Evolutionary conservation across 73 alveolate species (phyloP).

Genomic region (Paramecium biaurelia): DNA sequence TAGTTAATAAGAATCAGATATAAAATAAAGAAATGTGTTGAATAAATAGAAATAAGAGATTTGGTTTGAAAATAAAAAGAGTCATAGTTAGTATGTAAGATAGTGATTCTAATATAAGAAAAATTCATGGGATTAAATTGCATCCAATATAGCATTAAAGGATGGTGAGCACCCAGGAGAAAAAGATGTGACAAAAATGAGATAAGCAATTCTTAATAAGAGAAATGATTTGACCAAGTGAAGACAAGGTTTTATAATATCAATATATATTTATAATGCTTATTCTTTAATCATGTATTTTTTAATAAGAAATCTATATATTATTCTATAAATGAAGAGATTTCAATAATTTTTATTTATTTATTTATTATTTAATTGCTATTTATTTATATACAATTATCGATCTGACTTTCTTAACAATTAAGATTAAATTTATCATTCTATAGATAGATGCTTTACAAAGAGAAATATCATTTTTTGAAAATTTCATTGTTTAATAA

Average conservation of each 20-base stretch:
- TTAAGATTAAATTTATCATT: not conserved
- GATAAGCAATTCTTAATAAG: constrained; percentile 54
- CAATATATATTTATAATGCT: not conserved
- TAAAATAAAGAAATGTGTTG: not conserved
- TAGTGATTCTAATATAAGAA: not conserved
- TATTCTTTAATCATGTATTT: not conserved
- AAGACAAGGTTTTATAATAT: not conserved
- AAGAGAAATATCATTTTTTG: not conserved
- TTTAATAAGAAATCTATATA: not conserved
- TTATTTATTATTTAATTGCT: not conserved
- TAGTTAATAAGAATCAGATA: not conserved
- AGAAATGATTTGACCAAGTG: constrained; percentile 55
- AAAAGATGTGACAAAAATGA: constrained; percentile 59
- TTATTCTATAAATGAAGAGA: not conserved
- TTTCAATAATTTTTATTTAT: not conserved
- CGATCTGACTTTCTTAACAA: not conserved
- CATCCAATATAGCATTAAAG: constrained; percentile 54
- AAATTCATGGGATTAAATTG: constrained; percentile 60
- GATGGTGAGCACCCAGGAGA: constrained; percentile 63
- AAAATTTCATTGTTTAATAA: not conserved
- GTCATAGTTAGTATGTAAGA: not conserved
- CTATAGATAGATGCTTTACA: not conserved
- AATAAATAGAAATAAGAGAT: constrained; percentile 10
- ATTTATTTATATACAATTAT: not conserved
- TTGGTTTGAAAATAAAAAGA: not conserved